Conservation (phyloP, 1,284 basidiomycete species). For the Pulveroboletus sp. region DNA sequence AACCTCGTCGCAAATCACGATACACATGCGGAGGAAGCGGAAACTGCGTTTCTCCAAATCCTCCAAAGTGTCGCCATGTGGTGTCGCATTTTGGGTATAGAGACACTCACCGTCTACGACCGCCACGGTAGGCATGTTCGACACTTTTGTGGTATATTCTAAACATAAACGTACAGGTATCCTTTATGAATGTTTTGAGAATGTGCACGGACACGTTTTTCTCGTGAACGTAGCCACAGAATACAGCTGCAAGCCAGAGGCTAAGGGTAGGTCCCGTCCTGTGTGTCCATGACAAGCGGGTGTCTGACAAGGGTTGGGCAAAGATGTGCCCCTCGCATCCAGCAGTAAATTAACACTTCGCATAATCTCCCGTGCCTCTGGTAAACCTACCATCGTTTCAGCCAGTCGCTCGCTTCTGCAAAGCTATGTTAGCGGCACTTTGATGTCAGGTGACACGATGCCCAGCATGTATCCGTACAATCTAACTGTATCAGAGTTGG, state of each 20-base stretch:
- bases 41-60: slow-evolving; percentile 50
- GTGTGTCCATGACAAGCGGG: background rate
- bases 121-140: slow-evolving; percentile 52
- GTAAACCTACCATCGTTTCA: slow-evolving; percentile 52
- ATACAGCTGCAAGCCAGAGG: slow-evolving; percentile 51
- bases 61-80: slow-evolving; percentile 55
- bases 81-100: slow-evolving; percentile 60
- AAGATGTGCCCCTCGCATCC: slow-evolving; percentile 12
- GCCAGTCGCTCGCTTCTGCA: slow-evolving; percentile 42
- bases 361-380: slow-evolving; percentile 49
- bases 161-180: slow-evolving; percentile 43
- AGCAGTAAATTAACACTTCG: slow-evolving; percentile 42
- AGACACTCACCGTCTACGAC: slow-evolving; percentile 68
- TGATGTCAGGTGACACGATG: slow-evolving; percentile 2
- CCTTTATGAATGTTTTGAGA: slow-evolving; percentile 45
- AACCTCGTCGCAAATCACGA: slow-evolving; percentile 50
- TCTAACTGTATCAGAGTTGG: slow-evolving; percentile 49
- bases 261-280: slow-evolving; percentile 23
- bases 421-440: slow-evolving; percentile 3
- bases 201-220: slow-evolving; percentile 41
- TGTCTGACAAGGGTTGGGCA: slow-evolving; percentile 15
- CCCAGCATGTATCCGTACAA: slow-evolving; percentile 26
- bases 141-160: slow-evolving; percentile 4
- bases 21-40: slow-evolving; percentile 38
- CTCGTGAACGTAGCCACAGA: slow-evolving; percentile 33